These are phyloP conservation scores for Clonostachys solani DNA, from an alignment of 2,329 filamentous ascomycete species.

Conservation along the genomic window DNA sequence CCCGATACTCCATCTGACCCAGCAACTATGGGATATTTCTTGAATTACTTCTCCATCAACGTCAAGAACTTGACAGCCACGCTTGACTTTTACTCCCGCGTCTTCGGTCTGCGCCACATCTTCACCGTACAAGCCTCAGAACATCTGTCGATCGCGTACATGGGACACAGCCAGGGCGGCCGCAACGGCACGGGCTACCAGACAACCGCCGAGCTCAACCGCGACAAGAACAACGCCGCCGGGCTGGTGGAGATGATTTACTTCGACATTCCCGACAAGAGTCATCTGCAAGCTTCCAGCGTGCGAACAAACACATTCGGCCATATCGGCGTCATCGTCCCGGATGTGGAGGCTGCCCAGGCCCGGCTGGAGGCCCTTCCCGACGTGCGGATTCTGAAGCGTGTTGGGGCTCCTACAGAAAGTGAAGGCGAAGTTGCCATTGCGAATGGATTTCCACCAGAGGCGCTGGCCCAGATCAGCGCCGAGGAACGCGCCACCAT, in stretches of 20 bases:
- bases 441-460: slow-evolving; percentile 6
- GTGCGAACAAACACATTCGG: slow-evolving; percentile 20
- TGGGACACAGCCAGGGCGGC: slow-evolving; percentile 27
- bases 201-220: slow-evolving; percentile 20
- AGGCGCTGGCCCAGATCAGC: slow-evolving; percentile 6
- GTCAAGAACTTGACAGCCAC: slow-evolving; percentile 18
- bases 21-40: slow-evolving; percentile 23
- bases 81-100: slow-evolving; percentile 23
- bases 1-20: slow-evolving; percentile 12
- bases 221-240: slow-evolving; percentile 24
- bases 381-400: slow-evolving; percentile 18
- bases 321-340: slow-evolving; percentile 28
- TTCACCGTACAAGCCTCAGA: slow-evolving; percentile 21
- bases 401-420: slow-evolving; percentile 9
- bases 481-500: slow-evolving; percentile 4
- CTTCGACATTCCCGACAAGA: slow-evolving; percentile 12
- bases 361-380: slow-evolving; percentile 10
- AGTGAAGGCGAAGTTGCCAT: slow-evolving; percentile 5
- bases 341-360: slow-evolving; percentile 19
- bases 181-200: slow-evolving; percentile 29
- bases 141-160: slow-evolving; percentile 23
- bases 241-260: slow-evolving; percentile 24
- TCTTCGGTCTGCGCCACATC: slow-evolving; percentile 26
- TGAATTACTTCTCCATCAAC: slow-evolving; percentile 26
- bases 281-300: slow-evolving; percentile 10